Evolutionary conservation across 768 basidiomycete species (phyloP).

Genomic region (Calocybe indica): DNA sequence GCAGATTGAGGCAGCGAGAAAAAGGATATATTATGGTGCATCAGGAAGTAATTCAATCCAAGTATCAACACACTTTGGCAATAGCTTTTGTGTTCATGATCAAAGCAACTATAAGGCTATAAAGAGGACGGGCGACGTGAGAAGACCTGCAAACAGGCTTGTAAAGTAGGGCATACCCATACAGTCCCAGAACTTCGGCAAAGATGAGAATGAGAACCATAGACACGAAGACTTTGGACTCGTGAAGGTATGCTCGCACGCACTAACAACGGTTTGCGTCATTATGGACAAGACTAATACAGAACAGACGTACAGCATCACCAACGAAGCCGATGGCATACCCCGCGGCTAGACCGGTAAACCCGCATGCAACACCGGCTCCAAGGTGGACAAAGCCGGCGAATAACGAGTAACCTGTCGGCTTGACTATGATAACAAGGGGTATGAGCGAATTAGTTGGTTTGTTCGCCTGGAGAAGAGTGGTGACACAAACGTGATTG

Average conservation of each 20-base stretch:
- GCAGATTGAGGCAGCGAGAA: not conserved
- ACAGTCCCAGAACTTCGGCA: constrained; percentile 85
- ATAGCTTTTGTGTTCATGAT: constrained; percentile 80
- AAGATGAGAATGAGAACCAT: constrained; percentile 98
- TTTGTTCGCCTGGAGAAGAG: not conserved
- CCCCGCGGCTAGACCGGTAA: constrained; percentile 89
- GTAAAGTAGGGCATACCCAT: constrained; percentile 50
- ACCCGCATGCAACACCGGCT: constrained; percentile 85
- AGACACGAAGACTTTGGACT: constrained; percentile 85
- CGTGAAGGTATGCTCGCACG: constrained; percentile 59
- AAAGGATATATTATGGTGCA: not conserved
- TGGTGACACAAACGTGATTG: constrained; percentile 39
- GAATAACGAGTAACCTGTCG: constrained; percentile 70
- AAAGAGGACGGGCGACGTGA: constrained; percentile 12
- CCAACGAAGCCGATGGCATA: constrained; percentile 94
- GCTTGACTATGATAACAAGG: constrained; percentile 41
- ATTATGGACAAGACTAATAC: not conserved
- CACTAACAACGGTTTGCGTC: constrained; percentile 8
- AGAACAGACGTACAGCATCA: constrained; percentile 65
- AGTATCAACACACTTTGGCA: constrained; percentile 24
- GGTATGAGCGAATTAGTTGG: constrained; percentile 9
- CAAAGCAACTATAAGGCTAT: constrained; percentile 74
- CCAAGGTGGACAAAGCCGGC: constrained; percentile 90
- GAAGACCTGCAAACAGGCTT: not conserved
- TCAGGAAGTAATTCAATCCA: not conserved